Percentiles rank a stretch among this genome's conserved stretches.
Evolutionary conservation across 116 monocot species (phyloP).

Genomic region (Iris pallida): DNA sequence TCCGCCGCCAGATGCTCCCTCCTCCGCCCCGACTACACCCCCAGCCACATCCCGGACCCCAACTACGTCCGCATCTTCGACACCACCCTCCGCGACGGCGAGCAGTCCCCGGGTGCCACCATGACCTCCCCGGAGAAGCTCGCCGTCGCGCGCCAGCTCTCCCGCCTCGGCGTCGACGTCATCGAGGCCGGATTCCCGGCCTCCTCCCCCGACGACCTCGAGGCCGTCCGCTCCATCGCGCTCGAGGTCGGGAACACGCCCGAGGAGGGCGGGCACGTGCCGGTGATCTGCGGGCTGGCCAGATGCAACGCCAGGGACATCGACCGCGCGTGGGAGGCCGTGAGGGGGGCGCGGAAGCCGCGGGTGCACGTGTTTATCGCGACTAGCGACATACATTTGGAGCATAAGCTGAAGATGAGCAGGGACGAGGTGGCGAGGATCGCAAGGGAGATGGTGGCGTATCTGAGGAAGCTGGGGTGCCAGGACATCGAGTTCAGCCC

Average conservation of each 20-base stretch:
- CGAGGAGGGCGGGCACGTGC: slow-evolving; percentile 32
- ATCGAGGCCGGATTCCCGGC: slow-evolving; percentile 68
- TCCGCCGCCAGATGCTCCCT: slow-evolving; percentile 10
- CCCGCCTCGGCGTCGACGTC: slow-evolving; percentile 51
- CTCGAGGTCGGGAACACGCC: slow-evolving; percentile 43
- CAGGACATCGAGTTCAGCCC: slow-evolving; percentile 62
- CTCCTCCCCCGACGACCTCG: slow-evolving; percentile 55
- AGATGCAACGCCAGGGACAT: slow-evolving; percentile 53
- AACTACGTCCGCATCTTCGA: slow-evolving; percentile 59
- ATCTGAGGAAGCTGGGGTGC: slow-evolving; percentile 45
- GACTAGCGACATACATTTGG: slow-evolving; percentile 61
- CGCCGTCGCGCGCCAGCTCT: slow-evolving; percentile 41
- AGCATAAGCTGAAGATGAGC: slow-evolving; percentile 53
- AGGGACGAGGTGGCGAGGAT: slow-evolving; percentile 54
- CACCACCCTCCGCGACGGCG: slow-evolving; percentile 65
- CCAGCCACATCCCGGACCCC: slow-evolving; percentile 42
- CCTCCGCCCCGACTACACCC: slow-evolving; percentile 37
- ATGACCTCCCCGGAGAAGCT: slow-evolving; percentile 61
- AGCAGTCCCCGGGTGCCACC: slow-evolving; percentile 64
- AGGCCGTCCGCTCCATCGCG: slow-evolving; percentile 54
- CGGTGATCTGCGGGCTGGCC: slow-evolving; percentile 54
- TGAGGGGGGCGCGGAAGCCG: slow-evolving; percentile 39
- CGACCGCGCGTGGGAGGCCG: slow-evolving; percentile 58
- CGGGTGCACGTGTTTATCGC: slow-evolving; percentile 58
- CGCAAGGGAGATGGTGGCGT: slow-evolving; percentile 51